phyloP scores from a whole-genome alignment of 768 basidiomycete species.

The Psilocybe tampanensis region DNA sequence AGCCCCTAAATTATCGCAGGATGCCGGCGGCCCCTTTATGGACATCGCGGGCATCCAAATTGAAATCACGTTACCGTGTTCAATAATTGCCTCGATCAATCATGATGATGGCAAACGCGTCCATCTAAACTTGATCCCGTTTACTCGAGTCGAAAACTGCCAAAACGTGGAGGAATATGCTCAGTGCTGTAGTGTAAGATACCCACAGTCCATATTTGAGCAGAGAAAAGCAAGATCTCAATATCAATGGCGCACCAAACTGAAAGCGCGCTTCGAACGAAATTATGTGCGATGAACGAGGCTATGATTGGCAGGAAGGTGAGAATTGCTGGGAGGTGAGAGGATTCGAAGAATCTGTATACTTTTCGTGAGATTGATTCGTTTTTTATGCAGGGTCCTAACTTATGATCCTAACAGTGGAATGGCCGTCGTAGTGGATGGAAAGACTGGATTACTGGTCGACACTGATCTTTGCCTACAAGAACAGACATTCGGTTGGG shows the following conservation, averaged over 20 bases:
- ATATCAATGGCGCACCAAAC: slow-evolving; percentile 50
- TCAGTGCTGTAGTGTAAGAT: no score
- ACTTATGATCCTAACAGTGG: slow-evolving; percentile 54
- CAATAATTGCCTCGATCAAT: no score
- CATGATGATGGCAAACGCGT: no score
- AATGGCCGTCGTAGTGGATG: slow-evolving; percentile 51
- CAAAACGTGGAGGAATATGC: no score
- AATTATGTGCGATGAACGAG: slow-evolving; percentile 41
- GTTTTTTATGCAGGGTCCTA: slow-evolving; percentile 55
- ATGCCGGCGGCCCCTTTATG: background rate
- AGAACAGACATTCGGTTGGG: slow-evolving; percentile 44
- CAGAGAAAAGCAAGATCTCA: background rate
- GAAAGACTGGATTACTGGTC: slow-evolving; percentile 52
- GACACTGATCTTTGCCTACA: slow-evolving; percentile 58
- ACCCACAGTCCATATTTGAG: no score
- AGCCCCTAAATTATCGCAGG: background rate
- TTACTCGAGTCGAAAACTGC: no score
- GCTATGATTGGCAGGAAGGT: slow-evolving; percentile 51
- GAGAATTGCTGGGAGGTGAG: slow-evolving; percentile 62
- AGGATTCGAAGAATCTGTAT: background rate
- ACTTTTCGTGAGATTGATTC: background rate
- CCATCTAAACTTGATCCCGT: no score
- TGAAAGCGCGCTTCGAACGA: slow-evolving; percentile 47
- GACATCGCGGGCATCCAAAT: background rate
- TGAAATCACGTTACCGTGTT: background rate